These are phyloP conservation scores for Agaricus subrufescens DNA, from an alignment of 768 basidiomycete species.

Conservation along the genomic window DNA sequence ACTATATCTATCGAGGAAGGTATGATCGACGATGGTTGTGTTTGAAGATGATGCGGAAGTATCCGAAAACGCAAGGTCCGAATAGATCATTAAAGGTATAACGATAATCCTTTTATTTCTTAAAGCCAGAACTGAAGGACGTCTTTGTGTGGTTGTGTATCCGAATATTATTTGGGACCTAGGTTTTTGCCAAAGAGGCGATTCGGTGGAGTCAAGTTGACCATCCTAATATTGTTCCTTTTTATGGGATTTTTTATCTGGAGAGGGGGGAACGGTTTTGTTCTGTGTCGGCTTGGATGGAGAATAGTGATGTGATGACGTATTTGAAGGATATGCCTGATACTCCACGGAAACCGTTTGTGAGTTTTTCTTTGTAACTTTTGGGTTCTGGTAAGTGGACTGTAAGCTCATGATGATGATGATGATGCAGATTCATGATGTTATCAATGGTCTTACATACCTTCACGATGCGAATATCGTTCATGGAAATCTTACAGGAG, in stretches of 20 bases:
- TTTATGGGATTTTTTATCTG: slow-evolving; percentile 3
- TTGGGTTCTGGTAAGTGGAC: not conserved
- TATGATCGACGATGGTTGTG: slow-evolving; percentile 15
- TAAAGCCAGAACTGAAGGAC: too few relatives aligned
- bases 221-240: slow-evolving; percentile 6
- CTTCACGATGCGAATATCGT: slow-evolving; percentile 10
- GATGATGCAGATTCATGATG: not conserved
- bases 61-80: slow-evolving; percentile 5
- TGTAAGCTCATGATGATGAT: too few relatives aligned
- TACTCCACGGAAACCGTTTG: not conserved
- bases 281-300: slow-evolving; percentile 13
- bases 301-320: slow-evolving; percentile 5
- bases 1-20: slow-evolving; percentile 21
- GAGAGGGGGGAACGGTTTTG: not conserved
- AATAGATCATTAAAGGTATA: slow-evolving; percentile 17
- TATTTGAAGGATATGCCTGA: slow-evolving; percentile 4
- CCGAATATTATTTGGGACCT: too few relatives aligned
- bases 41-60: slow-evolving; percentile 20
- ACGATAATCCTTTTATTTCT: not conserved
- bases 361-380: not conserved
- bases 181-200: not conserved
- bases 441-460: slow-evolving; percentile 9
- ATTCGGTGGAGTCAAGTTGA: slow-evolving; percentile 1
- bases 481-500: slow-evolving; percentile 15
- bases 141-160: too few relatives aligned